Conservation (phyloP, 2,329 filamentous ascomycete species). For the Aspergillus thermomutatus region DNA sequence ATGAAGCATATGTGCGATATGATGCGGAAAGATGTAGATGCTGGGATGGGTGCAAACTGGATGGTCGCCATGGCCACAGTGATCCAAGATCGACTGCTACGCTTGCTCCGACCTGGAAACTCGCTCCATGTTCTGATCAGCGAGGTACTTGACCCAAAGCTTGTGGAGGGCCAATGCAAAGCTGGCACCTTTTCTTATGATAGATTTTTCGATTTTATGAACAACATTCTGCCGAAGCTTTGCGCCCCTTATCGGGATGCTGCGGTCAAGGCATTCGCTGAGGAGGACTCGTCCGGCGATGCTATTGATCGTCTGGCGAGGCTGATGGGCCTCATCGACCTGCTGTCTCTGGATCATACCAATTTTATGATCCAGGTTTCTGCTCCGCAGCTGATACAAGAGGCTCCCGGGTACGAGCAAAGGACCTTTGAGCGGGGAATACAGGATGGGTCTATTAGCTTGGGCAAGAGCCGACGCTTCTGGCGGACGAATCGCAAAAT, state of each 20-base stretch:
- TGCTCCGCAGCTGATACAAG: conserved; percentile 58
- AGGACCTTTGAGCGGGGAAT: conserved; percentile 56
- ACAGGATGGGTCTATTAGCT: conserved; percentile 47
- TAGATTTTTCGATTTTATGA: conserved; percentile 63
- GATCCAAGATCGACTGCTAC: conserved; percentile 58
- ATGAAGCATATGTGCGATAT: conserved; percentile 58
- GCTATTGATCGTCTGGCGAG: conserved; percentile 63
- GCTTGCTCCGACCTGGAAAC: conserved; percentile 58
- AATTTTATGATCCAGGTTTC: conserved; percentile 63
- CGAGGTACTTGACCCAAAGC: conserved; percentile 58
- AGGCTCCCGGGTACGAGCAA: conserved; percentile 60
- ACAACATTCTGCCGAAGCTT: conserved; percentile 59
- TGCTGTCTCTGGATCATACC: conserved; percentile 61
- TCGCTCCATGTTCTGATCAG: conserved; percentile 60
- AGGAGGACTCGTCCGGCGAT: conserved; percentile 51
- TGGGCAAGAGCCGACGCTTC: conserved; percentile 54
- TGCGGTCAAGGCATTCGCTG: conserved; percentile 54
- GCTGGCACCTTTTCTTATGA: conserved; percentile 62
- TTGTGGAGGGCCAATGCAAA: conserved; percentile 56
- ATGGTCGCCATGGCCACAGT: conserved; percentile 65
- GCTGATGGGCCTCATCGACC: conserved; percentile 61
- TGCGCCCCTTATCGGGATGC: conserved; percentile 63
- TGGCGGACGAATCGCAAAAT: conserved; percentile 45
- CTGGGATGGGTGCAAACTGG: conserved; percentile 56
- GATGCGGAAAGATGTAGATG: conserved; percentile 57